Base-by-base conservation (phyloP, 1,284 basidiomycete genomes). In the Cutaneotrichosporon sp. region DNA sequence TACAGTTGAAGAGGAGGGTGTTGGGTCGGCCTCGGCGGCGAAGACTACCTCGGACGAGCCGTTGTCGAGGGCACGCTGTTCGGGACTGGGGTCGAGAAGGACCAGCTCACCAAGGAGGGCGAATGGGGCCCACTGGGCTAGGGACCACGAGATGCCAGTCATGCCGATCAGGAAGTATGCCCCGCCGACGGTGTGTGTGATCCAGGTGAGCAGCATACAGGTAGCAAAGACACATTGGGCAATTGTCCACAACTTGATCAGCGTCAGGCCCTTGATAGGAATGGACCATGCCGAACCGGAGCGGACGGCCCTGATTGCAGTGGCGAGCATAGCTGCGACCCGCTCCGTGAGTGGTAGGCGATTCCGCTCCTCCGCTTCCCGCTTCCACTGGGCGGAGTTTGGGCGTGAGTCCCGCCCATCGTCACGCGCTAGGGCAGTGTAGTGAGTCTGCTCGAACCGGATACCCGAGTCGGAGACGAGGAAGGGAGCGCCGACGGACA, bases 401-500 rank as follows among this genome's bases (percentile, higher is more conserved):
- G 42, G 42, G 6, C 27, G 42, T 16, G 48, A 31, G 31, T 34
- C 48, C 12, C 19, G 16, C 12, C 32, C 31, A 35, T 41, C 38
- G 37, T 37, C 47, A 1, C 14, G n/a, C 5, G 44, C n/a, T 17
- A 52, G 32, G 1, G 45, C 17, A 8, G 25, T 17, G 33, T 52
- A 52, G n/a, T 25, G 11, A 19, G 25, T 19, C 4, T 19, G 16
- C 2, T 20, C 44, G 37, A 19, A 55, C 39, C 64, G 62, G 11
- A 75, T 64, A 8, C 74, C 74, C 6, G 69, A 72, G 27, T 68
- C 64, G 2, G 65, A 43, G 5, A 91, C 82, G 54, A 92, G 80
- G 42, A 82, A 79, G 0, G 93, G 93, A 11, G 91, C 73, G 22
- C 85, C 61, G 45, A 90, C 70, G 51, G 88, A 91, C 11, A 83